These are phyloP conservation scores for Halenospora varia DNA, from an alignment of 495 filamentous ascomycete species.

Conservation along the genomic window DNA sequence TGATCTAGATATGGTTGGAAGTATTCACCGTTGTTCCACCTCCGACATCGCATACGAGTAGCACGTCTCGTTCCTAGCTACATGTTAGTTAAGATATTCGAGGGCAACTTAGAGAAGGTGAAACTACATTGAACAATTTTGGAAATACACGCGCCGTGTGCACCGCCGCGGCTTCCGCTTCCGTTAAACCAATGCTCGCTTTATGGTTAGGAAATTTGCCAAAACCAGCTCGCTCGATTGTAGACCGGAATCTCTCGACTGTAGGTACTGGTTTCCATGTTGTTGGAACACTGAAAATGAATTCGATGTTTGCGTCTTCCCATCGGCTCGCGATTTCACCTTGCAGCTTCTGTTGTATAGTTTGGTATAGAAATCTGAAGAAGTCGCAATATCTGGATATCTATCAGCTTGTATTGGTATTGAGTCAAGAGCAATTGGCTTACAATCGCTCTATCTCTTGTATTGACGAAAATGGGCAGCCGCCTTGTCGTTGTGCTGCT, in stretches of 20 bases:
- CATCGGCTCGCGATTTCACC: slow-evolving; percentile 37
- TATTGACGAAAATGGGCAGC: not conserved
- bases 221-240: slow-evolving; percentile 49
- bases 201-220: slow-evolving; percentile 37
- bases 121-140: slow-evolving; percentile 6
- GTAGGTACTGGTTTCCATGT: slow-evolving; percentile 58
- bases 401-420: slow-evolving; percentile 35
- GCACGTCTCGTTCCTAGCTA: slow-evolving; percentile 28
- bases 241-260: slow-evolving; percentile 50
- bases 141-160: slow-evolving; percentile 8
- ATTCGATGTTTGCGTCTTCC: slow-evolving; percentile 49
- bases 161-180: slow-evolving; percentile 63
- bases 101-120: not conserved
- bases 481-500: slow-evolving; percentile 16
- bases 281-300: slow-evolving; percentile 64
- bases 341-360: slow-evolving; percentile 31
- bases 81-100: not conserved
- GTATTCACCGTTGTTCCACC: slow-evolving; percentile 36
- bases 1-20: not conserved
- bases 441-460: slow-evolving; percentile 25
- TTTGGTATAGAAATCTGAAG: slow-evolving; percentile 32
- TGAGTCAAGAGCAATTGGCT: slow-evolving; percentile 53
- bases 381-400: slow-evolving; percentile 13
- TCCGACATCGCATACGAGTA: slow-evolving; percentile 44
- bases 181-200: slow-evolving; percentile 59